Percentiles rank a stretch among this genome's conserved stretches.
These are phyloP conservation scores for Lasiosphaeria miniovina DNA, from an alignment of 495 filamentous ascomycete genomes.

Conservation along the genomic window DNA sequence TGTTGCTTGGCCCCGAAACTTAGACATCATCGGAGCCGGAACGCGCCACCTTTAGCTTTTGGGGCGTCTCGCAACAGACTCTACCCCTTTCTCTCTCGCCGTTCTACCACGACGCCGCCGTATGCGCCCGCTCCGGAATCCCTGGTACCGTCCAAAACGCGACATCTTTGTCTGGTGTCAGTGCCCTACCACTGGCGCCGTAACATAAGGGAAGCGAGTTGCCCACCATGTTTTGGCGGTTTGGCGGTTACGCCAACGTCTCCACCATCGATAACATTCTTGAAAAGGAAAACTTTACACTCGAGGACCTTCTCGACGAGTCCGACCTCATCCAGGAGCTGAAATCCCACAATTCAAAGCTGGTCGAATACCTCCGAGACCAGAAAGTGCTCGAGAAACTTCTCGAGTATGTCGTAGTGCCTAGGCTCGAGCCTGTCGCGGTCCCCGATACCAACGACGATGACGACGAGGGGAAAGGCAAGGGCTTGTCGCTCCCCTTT, in stretches of 20 bases:
- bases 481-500: slow-evolving; percentile 49
- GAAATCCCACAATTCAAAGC: slow-evolving; percentile 96
- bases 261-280: slow-evolving; percentile 94
- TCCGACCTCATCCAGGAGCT: slow-evolving; percentile 94
- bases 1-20: slow-evolving; percentile 5
- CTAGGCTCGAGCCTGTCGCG: slow-evolving; percentile 58
- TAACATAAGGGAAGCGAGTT: slow-evolving; percentile 34
- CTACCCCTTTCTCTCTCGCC: slow-evolving; percentile 3
- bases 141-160: not conserved
- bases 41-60: slow-evolving; percentile 1
- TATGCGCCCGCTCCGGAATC: slow-evolving; percentile 12
- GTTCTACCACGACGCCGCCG: slow-evolving; percentile 7
- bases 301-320: slow-evolving; percentile 95
- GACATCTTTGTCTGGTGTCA: slow-evolving; percentile 10
- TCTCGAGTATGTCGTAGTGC: slow-evolving; percentile 86
- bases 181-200: slow-evolving; percentile 28
- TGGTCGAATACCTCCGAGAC: slow-evolving; percentile 92
- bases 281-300: slow-evolving; percentile 87
- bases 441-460: slow-evolving; percentile 59
- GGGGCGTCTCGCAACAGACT: not conserved
- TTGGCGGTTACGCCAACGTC: slow-evolving; percentile 96
- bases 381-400: slow-evolving; percentile 81
- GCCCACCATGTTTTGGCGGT: slow-evolving; percentile 94
- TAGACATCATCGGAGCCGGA: slow-evolving; percentile 5
- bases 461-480: slow-evolving; percentile 48